Conservation (phyloP, 192 early-diverging fungal genomes). For the Backusella tarrabulga region DNA sequence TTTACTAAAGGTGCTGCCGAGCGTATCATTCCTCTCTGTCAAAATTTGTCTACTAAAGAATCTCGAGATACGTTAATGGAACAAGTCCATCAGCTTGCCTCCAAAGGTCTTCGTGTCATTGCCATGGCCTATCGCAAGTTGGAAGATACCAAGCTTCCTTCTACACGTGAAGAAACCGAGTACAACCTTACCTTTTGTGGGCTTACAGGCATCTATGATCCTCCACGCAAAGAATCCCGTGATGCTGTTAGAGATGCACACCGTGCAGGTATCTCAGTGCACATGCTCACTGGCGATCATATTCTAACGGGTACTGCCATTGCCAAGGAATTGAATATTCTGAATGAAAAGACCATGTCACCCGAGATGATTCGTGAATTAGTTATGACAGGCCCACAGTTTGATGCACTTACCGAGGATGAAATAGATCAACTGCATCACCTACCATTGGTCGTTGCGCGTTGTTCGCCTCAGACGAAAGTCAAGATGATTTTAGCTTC, state of each 20-base stretch:
- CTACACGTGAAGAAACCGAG: constrained; percentile 39
- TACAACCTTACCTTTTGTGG: constrained; percentile 73
- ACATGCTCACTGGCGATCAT: constrained; percentile 97
- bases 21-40: constrained; percentile 73
- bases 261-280: constrained; percentile 87
- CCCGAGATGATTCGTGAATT: constrained; percentile 38
- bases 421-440: constrained; percentile 70
- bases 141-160: neutral
- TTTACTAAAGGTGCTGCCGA: constrained; percentile 93
- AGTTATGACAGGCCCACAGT: constrained; percentile 83
- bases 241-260: constrained; percentile 72
- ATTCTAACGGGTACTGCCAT: constrained; percentile 86
- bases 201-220: constrained; percentile 90
- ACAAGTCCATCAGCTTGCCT: constrained; percentile 65
- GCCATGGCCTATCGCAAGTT: constrained; percentile 69
- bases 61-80: constrained; percentile 47
- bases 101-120: constrained; percentile 81
- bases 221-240: constrained; percentile 70
- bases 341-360: constrained; percentile 42
- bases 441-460: constrained; percentile 89
- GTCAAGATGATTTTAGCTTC: constrained; percentile 93
- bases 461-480: constrained; percentile 92
- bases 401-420: constrained; percentile 85
- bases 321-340: constrained; percentile 82
- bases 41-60: constrained; percentile 34